A percentile compares a stretch with the other conserved stretches of the same genome.
These are phyloP conservation scores for Logfia minima DNA, from an alignment of 129 eudicot genomes.

Conservation along the genomic window DNA sequence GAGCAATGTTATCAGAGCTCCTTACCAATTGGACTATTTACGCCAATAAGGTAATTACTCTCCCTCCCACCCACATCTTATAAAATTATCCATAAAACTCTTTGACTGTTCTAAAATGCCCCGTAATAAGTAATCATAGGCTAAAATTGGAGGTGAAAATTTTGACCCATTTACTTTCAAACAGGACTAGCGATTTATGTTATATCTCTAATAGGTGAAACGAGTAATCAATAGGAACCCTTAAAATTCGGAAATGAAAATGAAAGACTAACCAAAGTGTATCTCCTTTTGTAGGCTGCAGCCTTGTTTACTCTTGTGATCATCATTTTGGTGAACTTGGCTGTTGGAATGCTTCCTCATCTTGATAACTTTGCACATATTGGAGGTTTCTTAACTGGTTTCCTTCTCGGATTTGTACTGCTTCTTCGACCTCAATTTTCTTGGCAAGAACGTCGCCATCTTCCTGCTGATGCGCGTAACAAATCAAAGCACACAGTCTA, in stretches of 20 bases:
- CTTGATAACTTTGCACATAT: slow-evolving; percentile 90
- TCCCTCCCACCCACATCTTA: background rate
- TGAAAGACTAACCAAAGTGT: background rate
- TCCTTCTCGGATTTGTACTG: slow-evolving; percentile 75
- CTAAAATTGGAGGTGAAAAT: background rate
- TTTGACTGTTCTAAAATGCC: background rate
- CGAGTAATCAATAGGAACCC: background rate
- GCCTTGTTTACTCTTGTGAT: slow-evolving; percentile 70
- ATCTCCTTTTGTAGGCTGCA: slow-evolving; percentile 51
- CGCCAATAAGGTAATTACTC: slow-evolving; percentile 68
- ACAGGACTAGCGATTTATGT: background rate
- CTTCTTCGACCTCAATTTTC: slow-evolving; percentile 77
- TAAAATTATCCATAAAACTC: background rate
- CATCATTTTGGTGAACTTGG: slow-evolving; percentile 72
- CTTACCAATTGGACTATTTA: slow-evolving; percentile 89
- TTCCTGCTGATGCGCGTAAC: slow-evolving; percentile 49
- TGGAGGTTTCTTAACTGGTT: slow-evolving; percentile 81
- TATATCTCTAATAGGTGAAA: background rate
- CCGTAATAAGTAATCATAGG: background rate
- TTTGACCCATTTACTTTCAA: background rate
- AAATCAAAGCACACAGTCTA: slow-evolving; percentile 56
- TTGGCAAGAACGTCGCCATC: slow-evolving; percentile 55
- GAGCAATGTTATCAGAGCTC: slow-evolving; percentile 95
- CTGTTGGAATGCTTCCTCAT: slow-evolving; percentile 86
- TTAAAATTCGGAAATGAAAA: background rate